Evolutionary conservation across 768 basidiomycete species (phyloP).

Genomic region (Tylopilus sp.): DNA sequence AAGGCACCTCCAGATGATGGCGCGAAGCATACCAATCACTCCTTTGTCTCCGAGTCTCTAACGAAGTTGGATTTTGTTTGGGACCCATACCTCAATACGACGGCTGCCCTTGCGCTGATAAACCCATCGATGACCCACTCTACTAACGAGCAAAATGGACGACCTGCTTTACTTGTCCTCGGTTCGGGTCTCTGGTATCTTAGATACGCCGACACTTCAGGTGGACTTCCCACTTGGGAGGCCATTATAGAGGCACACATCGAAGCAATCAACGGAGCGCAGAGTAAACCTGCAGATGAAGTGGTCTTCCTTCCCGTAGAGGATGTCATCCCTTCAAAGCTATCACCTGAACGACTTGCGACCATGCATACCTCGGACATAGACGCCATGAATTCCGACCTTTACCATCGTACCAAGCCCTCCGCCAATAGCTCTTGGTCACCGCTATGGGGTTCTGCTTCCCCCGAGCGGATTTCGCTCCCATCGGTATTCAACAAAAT

Average conservation of each 20-base stretch:
- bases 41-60: conserved; percentile 42
- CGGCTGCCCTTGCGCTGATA: conserved; percentile 48
- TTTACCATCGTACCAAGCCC: conserved; percentile 62
- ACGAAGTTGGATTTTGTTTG: conserved; percentile 62
- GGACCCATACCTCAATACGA: conserved; percentile 86
- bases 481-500: conserved; percentile 82
- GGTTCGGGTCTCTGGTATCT: conserved; percentile 92
- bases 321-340: conserved; percentile 60
- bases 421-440: conserved; percentile 28
- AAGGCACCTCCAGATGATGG: conserved; percentile 49
- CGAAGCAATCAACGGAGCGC: conserved; percentile 38
- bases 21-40: conserved; percentile 68
- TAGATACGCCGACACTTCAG: conserved; percentile 65
- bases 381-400: conserved; percentile 88
- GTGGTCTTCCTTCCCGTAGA: conserved; percentile 79
- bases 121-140: conserved; percentile 7
- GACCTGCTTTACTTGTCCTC: conserved; percentile 70
- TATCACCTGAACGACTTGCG: conserved; percentile 57
- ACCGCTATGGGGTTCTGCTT: conserved; percentile 22
- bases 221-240: conserved; percentile 79
- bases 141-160: conserved; percentile 13
- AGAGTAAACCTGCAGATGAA: conserved; percentile 55
- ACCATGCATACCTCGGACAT: conserved; percentile 78
- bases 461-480: conserved; percentile 45
- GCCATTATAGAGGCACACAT: conserved; percentile 67